Percentiles rank a stretch among this genome's conserved stretches.
These are phyloP conservation scores for Ceriops decandra DNA, from an alignment of 345 rosid species.

Conservation along the genomic window DNA sequence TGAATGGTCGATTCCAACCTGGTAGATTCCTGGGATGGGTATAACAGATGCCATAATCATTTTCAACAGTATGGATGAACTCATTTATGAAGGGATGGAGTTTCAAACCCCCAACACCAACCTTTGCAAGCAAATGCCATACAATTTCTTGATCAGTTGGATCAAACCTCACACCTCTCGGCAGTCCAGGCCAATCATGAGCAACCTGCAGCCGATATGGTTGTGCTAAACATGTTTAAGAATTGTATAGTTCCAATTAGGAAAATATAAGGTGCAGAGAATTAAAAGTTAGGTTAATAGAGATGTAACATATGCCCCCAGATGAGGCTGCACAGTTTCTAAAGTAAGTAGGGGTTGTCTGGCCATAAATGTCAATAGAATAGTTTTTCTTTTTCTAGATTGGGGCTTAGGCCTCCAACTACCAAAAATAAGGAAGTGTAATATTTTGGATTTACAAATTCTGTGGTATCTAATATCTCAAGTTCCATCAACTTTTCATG, in stretches of 20 bases:
- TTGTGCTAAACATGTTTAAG: background rate
- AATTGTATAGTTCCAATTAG: background rate
- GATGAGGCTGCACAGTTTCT: too few species aligned
- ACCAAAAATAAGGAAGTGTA: too few species aligned
- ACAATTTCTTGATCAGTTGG: slow-evolving; percentile 89
- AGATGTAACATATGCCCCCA: too few species aligned
- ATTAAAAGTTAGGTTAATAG: background rate
- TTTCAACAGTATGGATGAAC: slow-evolving; percentile 70
- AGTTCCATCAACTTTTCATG: too few species aligned
- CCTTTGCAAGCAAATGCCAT: slow-evolving; percentile 79
- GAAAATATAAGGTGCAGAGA: background rate
- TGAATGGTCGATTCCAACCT: slow-evolving; percentile 39
- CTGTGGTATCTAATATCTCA: too few species aligned
- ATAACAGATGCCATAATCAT: slow-evolving; percentile 92
- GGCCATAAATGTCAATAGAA: too few species aligned
- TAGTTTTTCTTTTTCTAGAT: too few species aligned
- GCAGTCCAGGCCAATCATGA: slow-evolving; percentile 91
- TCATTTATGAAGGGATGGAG: slow-evolving; percentile 78
- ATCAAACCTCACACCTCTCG: slow-evolving; percentile 90
- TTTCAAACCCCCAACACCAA: slow-evolving; percentile 38
- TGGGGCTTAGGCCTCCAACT: too few species aligned
- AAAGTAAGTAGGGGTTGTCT: too few species aligned
- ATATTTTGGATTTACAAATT: too few species aligned
- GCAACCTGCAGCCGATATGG: slow-evolving; percentile 49
- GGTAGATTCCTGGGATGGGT: slow-evolving; percentile 92